Evolutionary conservation across 2,329 filamentous ascomycete species (phyloP), one percentile per base, ranked within the genome.

Genomic region (Fusarium falciforme): DNA sequence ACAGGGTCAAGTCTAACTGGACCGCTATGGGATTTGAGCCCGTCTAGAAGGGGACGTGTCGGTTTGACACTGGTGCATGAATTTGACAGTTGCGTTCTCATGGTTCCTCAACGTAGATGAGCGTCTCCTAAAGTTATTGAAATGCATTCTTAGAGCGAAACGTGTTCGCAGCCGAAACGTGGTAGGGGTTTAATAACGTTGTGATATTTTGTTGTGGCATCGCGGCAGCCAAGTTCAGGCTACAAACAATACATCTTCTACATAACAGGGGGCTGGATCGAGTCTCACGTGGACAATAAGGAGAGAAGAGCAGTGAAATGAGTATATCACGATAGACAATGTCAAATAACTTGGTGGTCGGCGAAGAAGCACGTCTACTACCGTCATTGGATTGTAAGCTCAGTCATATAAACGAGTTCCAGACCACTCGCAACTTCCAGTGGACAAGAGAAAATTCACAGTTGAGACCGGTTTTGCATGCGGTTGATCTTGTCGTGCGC

Each of bases 401-500:
- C 25, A 10, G 20, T 52, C 6, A 10, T 10, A 52, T 29, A 29
- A n/a, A 49, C 25, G 10, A n/a, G 47, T 27, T 11, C 47, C 27
- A 17, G 47, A n/a, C 47, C 16, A 52, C 25, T 52, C 27, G 14
- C 4, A 52, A 52, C 47, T 29, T 12, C 25, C 25, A 29, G 12
- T 8, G 3, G 5, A 17, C 12, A 29, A 22, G 6, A 52, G 4
- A 17, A n/a, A 27, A 17, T 33, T 57, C 31, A 67, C 22, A 67
- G 59, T 14, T 67, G 65, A 20, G 52, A 54, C 52, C 57, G 57
- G 38, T 59, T 64, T n/a, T 67, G 40, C 17, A 67, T 40, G 3
- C 47, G 44, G 36, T 68, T 66, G n/a, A 68, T 66, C 57, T 68
- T 68, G 22, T 65, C 66, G 25, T 61, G 57, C 4, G 66, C 44